Evolutionary conservation across 1,139 yeast genomes (phyloP).

Genomic region (Hyphopichia burtonii): DNA sequence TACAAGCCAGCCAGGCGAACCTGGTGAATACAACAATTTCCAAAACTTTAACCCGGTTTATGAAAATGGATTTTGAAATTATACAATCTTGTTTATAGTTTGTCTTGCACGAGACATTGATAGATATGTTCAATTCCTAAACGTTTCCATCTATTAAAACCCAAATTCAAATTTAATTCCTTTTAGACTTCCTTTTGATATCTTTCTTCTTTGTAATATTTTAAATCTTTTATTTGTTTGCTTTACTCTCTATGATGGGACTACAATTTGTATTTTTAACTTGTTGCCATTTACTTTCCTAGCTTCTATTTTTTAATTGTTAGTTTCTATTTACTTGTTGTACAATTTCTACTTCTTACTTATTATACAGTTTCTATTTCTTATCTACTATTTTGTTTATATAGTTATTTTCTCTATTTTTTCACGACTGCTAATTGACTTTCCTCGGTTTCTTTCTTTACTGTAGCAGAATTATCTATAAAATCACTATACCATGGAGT

Average conservation of each 20-base stretch:
- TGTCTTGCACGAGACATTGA: background rate
- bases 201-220: too few species aligned
- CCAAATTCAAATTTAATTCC: too few species aligned
- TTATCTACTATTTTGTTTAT: background rate
- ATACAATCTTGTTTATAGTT: background rate
- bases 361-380: background rate
- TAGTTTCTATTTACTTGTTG: too few species aligned
- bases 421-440: background rate
- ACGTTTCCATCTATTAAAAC: too few species aligned
- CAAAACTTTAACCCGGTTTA: slow-evolving; percentile 12
- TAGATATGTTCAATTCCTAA: too few species aligned
- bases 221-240: too few species aligned
- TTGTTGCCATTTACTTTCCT: too few species aligned
- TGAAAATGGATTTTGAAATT: slow-evolving; percentile 6
- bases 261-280: too few species aligned
- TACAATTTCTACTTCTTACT: background rate
- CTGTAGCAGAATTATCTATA: background rate
- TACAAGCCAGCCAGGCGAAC: slow-evolving; percentile 2
- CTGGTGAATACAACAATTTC: slow-evolving; percentile 10
- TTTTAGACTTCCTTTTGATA: too few species aligned
- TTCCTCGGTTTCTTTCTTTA: background rate
- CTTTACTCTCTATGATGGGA: too few species aligned
- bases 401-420: background rate
- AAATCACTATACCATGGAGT: too few species aligned
- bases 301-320: too few species aligned